A percentile compares a stretch with the other conserved stretches of the same genome.
Conservation (phyloP, 2,329 filamentous ascomycete genomes). For the Bretziella fagacearum region DNA sequence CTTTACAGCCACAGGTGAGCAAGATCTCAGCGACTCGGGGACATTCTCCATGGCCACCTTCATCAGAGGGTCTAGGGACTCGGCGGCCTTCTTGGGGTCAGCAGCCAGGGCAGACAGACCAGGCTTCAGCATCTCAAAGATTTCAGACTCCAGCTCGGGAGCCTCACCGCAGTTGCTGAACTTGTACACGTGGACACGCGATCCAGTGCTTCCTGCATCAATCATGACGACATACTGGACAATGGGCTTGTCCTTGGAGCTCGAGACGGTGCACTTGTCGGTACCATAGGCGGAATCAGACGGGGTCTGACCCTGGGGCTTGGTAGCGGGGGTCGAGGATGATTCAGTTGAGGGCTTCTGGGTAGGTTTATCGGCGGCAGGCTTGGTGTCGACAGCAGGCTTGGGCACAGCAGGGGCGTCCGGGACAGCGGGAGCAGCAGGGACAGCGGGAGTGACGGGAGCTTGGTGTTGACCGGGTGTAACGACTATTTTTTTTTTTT, state of each 20-base stretch:
- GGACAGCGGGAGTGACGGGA: constrained; percentile 12
- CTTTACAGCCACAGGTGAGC: constrained; percentile 92
- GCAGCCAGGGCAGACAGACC: constrained; percentile 73
- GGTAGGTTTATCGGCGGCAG: constrained; percentile 1
- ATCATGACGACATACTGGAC: constrained; percentile 98
- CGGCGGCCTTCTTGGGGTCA: constrained; percentile 74
- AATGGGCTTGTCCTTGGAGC: constrained; percentile 75
- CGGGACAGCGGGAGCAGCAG: constrained; percentile 3
- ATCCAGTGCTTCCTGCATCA: constrained; percentile 93
- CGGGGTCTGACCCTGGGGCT: constrained; percentile 31
- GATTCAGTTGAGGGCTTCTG: constrained; percentile 8
- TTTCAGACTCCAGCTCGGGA: constrained; percentile 84
- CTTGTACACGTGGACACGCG: constrained; percentile 90
- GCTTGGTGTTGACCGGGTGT: constrained; percentile 17
- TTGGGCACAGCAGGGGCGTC: constrained; percentile 7
- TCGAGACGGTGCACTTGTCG: constrained; percentile 64
- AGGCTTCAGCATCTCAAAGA: constrained; percentile 87
- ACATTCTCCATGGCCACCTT: constrained; percentile 70
- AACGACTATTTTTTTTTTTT: constrained; percentile 6
- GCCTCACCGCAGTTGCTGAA: constrained; percentile 93
- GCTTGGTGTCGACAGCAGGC: constrained; percentile 10
- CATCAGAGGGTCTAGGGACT: constrained; percentile 76
- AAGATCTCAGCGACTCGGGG: constrained; percentile 76
- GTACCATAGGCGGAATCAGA: constrained; percentile 48
- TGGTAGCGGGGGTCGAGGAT: constrained; percentile 6